Base-by-base conservation (phyloP, 257 asterid species). In the Gardenia jasminoides region DNA sequence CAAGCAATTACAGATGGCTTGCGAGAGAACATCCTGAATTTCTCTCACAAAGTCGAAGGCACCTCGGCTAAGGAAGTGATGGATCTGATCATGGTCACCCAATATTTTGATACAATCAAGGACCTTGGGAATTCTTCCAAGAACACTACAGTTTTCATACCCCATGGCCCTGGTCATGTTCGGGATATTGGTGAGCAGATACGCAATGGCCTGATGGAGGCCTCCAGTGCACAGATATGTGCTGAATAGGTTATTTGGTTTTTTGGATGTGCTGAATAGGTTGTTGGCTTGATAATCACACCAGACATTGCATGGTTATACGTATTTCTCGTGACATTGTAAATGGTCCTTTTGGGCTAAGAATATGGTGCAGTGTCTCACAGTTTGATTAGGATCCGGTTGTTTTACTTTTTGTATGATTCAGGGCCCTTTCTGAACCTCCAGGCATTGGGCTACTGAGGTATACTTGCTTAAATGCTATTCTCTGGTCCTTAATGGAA, bases 1-100 rank as follows among this genome's bases (percentile, higher is more conserved):
- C 99, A 95, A 80, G 99, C 99, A n/a, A 94, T 94, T 30, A 94
- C 99, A 5, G 99, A 94, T 50, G 99, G 99, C 65, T 87, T 94
- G 79, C 81, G 99, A 48, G 97, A 93, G 88, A 95, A 95, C 86
- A 95, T 95, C 65, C 77, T 95, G 87, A 92, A 93, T 83, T 93
- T 95, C 89, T 93, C 98, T 71, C 89, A 91, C 86, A 96, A 89
- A 82, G 86, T 96, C 43, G 97, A 85, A 78, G 97, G 97, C 71
- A 85, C 98, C 33, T 93, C 99, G 0, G 93, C 98, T 3, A 93
- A 93, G 90, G 99, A 95, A 84, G 97, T 93, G 47, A 92, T 96
- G 98, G 98, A 96, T 82, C 99, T 96, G 44, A 93, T 96, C 75
- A 91, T 93, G 98, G 87, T 93, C 82, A 96, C 99, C 78, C 99